Evolutionary conservation across 2,329 filamentous ascomycete genomes (phyloP).

Genomic region (Fusarium graminum): DNA sequence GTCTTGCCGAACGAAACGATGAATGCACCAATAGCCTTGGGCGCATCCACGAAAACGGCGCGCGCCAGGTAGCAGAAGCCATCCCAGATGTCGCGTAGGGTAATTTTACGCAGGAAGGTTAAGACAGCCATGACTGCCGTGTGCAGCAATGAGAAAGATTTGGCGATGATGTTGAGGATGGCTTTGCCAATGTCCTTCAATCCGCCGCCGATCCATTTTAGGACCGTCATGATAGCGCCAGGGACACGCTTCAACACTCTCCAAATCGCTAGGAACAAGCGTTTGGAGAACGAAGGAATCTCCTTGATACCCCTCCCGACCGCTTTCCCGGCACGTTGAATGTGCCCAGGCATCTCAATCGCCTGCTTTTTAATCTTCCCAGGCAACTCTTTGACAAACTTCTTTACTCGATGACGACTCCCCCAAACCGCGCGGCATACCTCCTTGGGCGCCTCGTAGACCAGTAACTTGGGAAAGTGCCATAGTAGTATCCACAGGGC

Average conservation of each 20-base stretch:
- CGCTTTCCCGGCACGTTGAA: conserved; percentile 20
- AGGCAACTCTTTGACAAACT: conserved; percentile 48
- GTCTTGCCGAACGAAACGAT: conserved; percentile 43
- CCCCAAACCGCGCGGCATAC: conserved; percentile 39
- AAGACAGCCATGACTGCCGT: conserved; percentile 53
- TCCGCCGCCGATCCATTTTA: conserved; percentile 51
- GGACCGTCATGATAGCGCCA: conserved; percentile 44
- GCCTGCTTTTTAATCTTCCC: conserved; percentile 39
- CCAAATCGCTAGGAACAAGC: conserved; percentile 32
- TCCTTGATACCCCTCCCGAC: conserved; percentile 43
- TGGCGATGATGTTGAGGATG: conserved; percentile 44
- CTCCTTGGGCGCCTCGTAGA: conserved; percentile 49
- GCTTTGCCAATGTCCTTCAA: conserved; percentile 47
- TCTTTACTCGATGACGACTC: conserved; percentile 48
- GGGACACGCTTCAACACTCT: conserved; percentile 37
- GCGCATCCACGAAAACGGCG: conserved; percentile 52
- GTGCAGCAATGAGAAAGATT: conserved; percentile 53
- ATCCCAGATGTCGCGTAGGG: conserved; percentile 56
- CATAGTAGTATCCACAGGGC: conserved; percentile 50
- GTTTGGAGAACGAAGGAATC: conserved; percentile 27
- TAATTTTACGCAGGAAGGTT: conserved; percentile 54
- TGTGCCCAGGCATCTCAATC: conserved; percentile 32
- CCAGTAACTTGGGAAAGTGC: conserved; percentile 49
- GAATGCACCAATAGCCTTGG: conserved; percentile 47
- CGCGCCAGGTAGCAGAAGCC: conserved; percentile 51